phyloP scores from a whole-genome alignment of 768 basidiomycete genomes.

The Tulasnella sp. region DNA sequence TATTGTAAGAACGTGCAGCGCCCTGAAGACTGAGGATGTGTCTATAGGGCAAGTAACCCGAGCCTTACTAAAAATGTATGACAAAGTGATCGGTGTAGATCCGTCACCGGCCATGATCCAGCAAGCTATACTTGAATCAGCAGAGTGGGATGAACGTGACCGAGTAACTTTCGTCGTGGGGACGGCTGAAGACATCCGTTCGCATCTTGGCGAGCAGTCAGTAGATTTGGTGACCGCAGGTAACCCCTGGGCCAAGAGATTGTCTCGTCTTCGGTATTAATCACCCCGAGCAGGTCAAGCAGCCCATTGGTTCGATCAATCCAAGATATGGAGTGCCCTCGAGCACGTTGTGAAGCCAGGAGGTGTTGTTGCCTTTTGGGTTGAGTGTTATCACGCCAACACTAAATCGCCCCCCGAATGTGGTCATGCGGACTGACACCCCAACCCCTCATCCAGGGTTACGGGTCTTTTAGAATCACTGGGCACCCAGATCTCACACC shows the following conservation, averaged over 20 bases:
- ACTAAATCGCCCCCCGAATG: not conserved
- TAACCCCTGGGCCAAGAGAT: slow-evolving; percentile 20
- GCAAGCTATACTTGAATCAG: slow-evolving; percentile 25
- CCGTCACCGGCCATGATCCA: slow-evolving; percentile 30
- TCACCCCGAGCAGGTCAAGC: slow-evolving; percentile 34
- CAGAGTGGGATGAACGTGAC: not conserved
- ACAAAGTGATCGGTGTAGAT: slow-evolving; percentile 28
- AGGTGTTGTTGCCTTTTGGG: slow-evolving; percentile 39
- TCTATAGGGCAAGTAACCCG: slow-evolving; percentile 13
- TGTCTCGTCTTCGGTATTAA: not conserved
- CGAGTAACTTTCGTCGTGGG: not conserved
- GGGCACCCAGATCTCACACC: slow-evolving; percentile 55
- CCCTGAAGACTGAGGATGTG: not conserved
- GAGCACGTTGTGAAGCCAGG: slow-evolving; percentile 34
- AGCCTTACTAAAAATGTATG: not conserved
- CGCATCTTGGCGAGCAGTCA: slow-evolving; percentile 28
- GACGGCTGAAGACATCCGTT: slow-evolving; percentile 34
- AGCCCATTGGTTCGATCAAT: slow-evolving; percentile 40
- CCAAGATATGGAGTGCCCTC: slow-evolving; percentile 35
- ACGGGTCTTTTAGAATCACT: slow-evolving; percentile 68
- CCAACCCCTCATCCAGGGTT: slow-evolving; percentile 35
- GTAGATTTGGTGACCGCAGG: slow-evolving; percentile 39
- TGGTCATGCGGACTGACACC: not conserved
- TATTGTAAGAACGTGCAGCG: not conserved
- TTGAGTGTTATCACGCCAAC: slow-evolving; percentile 6